A percentile compares a stretch with the other conserved stretches of the same genome.
These are phyloP conservation scores for Raddia guianensis DNA, from an alignment of 176 grass and related monocot species.

Conservation along the genomic window DNA sequence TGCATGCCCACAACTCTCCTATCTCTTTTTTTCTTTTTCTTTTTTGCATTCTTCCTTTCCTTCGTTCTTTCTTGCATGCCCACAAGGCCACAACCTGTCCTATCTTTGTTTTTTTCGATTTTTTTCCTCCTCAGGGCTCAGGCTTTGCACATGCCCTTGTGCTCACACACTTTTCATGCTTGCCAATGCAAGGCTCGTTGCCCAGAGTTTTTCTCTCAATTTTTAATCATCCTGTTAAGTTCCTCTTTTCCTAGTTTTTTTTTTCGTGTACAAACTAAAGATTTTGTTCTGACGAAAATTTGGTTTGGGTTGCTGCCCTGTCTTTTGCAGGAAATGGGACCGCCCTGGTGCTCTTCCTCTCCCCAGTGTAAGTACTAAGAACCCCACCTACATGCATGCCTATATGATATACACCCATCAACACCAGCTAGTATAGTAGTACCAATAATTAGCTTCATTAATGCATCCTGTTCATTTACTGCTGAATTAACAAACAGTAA, in stretches of 20 bases:
- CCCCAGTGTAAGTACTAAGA: slow-evolving; percentile 55
- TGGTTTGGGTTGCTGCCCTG: background rate
- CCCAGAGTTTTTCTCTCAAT: background rate
- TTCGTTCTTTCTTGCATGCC: background rate
- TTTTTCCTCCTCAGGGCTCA: too few species aligned
- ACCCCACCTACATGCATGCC: too few species aligned
- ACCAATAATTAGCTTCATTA: too few species aligned
- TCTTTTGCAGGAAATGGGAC: slow-evolving; percentile 85
- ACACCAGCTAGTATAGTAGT: too few species aligned
- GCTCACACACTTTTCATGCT: background rate
- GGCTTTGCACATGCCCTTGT: slow-evolving; percentile 4
- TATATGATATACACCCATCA: too few species aligned
- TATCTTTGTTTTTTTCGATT: background rate
- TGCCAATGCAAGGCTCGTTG: background rate
- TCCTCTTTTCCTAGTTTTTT: background rate
- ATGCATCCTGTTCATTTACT: too few species aligned
- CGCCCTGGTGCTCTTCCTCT: slow-evolving; percentile 81
- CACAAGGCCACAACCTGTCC: too few species aligned
- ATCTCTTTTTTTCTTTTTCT: background rate
- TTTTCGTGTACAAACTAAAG: background rate
- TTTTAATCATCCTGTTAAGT: background rate
- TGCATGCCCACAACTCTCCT: background rate
- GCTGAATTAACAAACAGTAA: too few species aligned
- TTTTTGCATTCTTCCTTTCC: background rate
- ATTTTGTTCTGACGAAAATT: background rate